Evolutionary conservation across 1,139 yeast genomes (phyloP).

Genomic region (Suhomyces panamericanus): DNA sequence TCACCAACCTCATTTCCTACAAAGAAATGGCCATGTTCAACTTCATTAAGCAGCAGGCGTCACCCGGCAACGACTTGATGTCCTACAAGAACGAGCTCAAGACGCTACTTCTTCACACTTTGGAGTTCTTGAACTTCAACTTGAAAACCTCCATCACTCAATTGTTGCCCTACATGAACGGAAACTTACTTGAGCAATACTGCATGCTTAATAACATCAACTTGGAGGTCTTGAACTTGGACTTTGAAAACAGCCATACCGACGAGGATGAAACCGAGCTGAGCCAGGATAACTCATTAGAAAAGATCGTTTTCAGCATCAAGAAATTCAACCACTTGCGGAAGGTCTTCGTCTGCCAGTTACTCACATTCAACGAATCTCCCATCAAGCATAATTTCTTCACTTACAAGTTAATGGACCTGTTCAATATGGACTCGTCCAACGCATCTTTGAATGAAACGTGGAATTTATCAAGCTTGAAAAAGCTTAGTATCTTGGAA

Average conservation of each 20-base stretch:
- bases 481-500: slow-evolving; percentile 25
- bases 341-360: slow-evolving; percentile 41
- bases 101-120: slow-evolving; percentile 15
- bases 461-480: slow-evolving; percentile 7
- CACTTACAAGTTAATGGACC: slow-evolving; percentile 23
- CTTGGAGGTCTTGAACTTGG: slow-evolving; percentile 17
- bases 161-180: slow-evolving; percentile 38
- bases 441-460: slow-evolving; percentile 2
- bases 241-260: slow-evolving; percentile 9
- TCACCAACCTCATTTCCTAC: slow-evolving; percentile 32
- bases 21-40: slow-evolving; percentile 34
- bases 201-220: slow-evolving; percentile 40
- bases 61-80: not conserved
- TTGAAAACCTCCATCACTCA: slow-evolving; percentile 30
- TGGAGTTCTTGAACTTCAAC: slow-evolving; percentile 32
- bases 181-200: slow-evolving; percentile 43
- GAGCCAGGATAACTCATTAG: slow-evolving; percentile 16
- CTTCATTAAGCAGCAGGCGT: slow-evolving; percentile 14
- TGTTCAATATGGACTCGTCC: slow-evolving; percentile 15
- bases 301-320: slow-evolving; percentile 19
- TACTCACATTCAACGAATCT: slow-evolving; percentile 38
- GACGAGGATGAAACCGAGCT: slow-evolving; percentile 11
- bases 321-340: slow-evolving; percentile 39
- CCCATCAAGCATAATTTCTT: slow-evolving; percentile 33
- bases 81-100: slow-evolving; percentile 12